These are phyloP conservation scores for Choanephora cucurbitarum DNA, from an alignment of 371 early-diverging fungal genomes.

Conservation along the genomic window DNA sequence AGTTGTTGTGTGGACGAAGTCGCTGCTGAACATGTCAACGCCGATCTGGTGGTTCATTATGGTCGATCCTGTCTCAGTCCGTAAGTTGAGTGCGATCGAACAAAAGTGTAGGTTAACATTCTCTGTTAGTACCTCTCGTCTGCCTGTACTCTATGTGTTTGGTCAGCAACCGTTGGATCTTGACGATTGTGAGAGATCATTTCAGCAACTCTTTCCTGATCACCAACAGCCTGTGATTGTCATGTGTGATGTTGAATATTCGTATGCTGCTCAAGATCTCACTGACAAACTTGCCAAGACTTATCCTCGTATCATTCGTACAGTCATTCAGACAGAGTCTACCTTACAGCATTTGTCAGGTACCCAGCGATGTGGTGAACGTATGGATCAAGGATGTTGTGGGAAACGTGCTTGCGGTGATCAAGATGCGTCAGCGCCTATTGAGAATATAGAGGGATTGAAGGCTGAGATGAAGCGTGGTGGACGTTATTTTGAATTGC, in stretches of 20 bases:
- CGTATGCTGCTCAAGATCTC: slow-evolving; percentile 59
- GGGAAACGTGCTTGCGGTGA: slow-evolving; percentile 15
- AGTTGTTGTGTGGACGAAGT: slow-evolving; percentile 97
- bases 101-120: background rate
- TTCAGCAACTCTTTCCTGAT: slow-evolving; percentile 46
- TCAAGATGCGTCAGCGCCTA: slow-evolving; percentile 14
- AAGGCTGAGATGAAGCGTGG: slow-evolving; percentile 34
- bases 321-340: slow-evolving; percentile 55
- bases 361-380: slow-evolving; percentile 5
- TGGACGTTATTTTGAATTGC: slow-evolving; percentile 57
- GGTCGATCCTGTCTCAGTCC: slow-evolving; percentile 89
- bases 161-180: slow-evolving; percentile 73
- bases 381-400: slow-evolving; percentile 15
- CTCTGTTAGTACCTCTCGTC: slow-evolving; percentile 61
- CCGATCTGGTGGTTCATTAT: slow-evolving; percentile 90
- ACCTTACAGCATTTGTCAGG: slow-evolving; percentile 35
- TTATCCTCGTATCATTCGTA: slow-evolving; percentile 47
- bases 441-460: slow-evolving; percentile 12
- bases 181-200: slow-evolving; percentile 48
- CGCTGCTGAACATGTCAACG: slow-evolving; percentile 86
- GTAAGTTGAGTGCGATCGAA: slow-evolving; percentile 52
- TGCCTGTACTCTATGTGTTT: slow-evolving; percentile 88
- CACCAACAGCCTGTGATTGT: slow-evolving; percentile 58
- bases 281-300: slow-evolving; percentile 19
- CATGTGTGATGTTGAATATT: slow-evolving; percentile 77